These are phyloP conservation scores for Arthroderma sp. DNA, from an alignment of 2,329 filamentous ascomycete genomes.

Conservation along the genomic window DNA sequence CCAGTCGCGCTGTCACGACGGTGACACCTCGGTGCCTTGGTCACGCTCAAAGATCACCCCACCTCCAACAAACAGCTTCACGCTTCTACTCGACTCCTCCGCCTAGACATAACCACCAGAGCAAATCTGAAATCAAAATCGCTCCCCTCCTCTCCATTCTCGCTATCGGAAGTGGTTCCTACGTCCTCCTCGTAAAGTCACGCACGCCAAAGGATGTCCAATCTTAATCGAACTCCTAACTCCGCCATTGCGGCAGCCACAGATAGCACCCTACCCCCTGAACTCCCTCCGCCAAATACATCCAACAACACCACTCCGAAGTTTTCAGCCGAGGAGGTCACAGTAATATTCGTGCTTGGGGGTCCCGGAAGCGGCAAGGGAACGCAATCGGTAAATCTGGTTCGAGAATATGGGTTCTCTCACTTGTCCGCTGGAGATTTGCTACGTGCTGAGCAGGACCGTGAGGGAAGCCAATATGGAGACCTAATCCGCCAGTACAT, in stretches of 20 bases:
- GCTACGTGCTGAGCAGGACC: conserved; percentile 82
- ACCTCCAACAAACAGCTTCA: background rate
- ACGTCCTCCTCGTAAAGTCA: conserved; percentile 38
- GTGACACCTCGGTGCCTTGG: too few relatives aligned
- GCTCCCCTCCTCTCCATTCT: conserved; percentile 33
- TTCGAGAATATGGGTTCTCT: conserved; percentile 75
- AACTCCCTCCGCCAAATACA: conserved; percentile 33
- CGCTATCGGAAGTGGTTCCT: conserved; percentile 36
- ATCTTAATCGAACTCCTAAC: conserved; percentile 1
- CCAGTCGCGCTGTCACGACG: too few relatives aligned
- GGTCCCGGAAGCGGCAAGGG: conserved; percentile 93
- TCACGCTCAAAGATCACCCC: background rate
- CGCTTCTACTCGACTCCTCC: conserved; percentile 9
- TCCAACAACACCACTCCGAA: conserved; percentile 50
- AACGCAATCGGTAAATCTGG: conserved; percentile 83
- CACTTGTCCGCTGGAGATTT: conserved; percentile 91
- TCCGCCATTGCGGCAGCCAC: conserved; percentile 11
- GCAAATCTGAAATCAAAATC: conserved; percentile 27
- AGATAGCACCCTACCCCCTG: conserved; percentile 9
- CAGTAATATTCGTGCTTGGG: conserved; percentile 93
- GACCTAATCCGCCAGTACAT: conserved; percentile 88
- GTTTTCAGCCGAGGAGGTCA: conserved; percentile 67
- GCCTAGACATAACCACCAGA: conserved; percentile 13
- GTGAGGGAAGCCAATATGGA: conserved; percentile 75
- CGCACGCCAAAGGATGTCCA: conserved; percentile 23